Evolutionary conservation across 768 basidiomycete species (phyloP), one percentile per base, ranked within the genome.

Genomic region (Mycena epipterygia): DNA sequence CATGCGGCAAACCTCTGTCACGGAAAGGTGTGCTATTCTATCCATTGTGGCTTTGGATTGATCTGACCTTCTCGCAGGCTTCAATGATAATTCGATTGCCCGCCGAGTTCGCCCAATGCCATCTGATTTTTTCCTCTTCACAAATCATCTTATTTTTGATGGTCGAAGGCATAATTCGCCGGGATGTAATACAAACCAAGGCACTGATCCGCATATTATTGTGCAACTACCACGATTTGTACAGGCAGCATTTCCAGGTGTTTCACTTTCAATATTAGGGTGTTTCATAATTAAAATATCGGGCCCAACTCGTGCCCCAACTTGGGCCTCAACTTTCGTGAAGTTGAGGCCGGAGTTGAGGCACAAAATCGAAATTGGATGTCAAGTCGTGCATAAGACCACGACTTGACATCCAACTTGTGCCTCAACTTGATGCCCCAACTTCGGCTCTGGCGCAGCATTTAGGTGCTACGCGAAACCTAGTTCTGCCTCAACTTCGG

Each of bases 91-190:
- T 37, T 19, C 60, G 0, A 44, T 72, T 64, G 71, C 71, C 5
- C 67, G 67, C 14, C 61, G 71, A 5, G 73, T 74, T 23, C 61
- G 64, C n/a, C 8, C 42, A 2, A 52, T 65, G 32, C 57, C 67
- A 8, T 25, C 30, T 0, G 71, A 74, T 39, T 74, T 64, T 23
- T 74, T 72, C 23, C 67, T 74, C 2, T 23, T 74, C 29, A 72
- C 70, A 21, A 59, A 71, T 48, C 71, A 67, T 3, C 72, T 68
- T 21, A 8, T 67, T 13, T 74, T 71, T 23, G 57, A 74, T 33
- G 5, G 7, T 21, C 39, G 48, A 13, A 56, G 57, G 21, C 39
- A 12, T n/a, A 32, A 69, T 41, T 41, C 39, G 2, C 62, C 62
- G 0, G 71, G 73, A 0, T 74, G 73, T 39, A 59, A 51, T 1